Conservation (phyloP, 495 filamentous ascomycete genomes). For the Aspergillus bertholletiae region DNA sequence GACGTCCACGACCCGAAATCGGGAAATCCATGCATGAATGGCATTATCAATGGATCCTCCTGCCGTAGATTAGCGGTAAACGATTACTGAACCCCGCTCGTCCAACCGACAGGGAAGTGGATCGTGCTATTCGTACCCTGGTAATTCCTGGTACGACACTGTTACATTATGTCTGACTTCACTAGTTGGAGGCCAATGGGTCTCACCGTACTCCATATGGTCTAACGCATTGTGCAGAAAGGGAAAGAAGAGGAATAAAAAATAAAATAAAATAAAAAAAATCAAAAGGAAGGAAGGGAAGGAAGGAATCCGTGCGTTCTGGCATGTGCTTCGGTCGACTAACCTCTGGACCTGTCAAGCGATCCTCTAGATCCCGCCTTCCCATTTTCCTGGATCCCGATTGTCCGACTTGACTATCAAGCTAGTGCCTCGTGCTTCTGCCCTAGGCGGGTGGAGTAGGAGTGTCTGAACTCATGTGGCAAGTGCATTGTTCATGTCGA, state of each 20-base stretch:
- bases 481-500: conserved; percentile 12
- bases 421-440: conserved; percentile 3
- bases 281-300: too few relatives aligned
- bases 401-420: conserved; percentile 9
- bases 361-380: conserved; percentile 4
- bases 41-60: neutral
- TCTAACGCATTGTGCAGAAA: too few relatives aligned
- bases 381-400: conserved; percentile 7
- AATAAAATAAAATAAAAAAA: too few relatives aligned
- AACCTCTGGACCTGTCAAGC: conserved; percentile 8
- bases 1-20: conserved; percentile 6
- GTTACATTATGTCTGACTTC: conserved; percentile 11
- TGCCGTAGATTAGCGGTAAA: neutral
- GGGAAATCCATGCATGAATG: conserved; percentile 4
- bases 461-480: conserved; percentile 15
- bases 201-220: too few relatives aligned
- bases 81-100: neutral
- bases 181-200: conserved; percentile 11
- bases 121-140: neutral
- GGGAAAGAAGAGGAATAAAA: too few relatives aligned
- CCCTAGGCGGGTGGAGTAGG: conserved; percentile 13
- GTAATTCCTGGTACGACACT: neutral
- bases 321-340: conserved; percentile 7
- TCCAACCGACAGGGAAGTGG: neutral
- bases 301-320: conserved; percentile 9